A percentile compares a stretch with the other conserved stretches of the same genome.
Evolutionary conservation across 1,139 yeast genomes (phyloP).

Genomic region (Protomyces pachydermus): DNA sequence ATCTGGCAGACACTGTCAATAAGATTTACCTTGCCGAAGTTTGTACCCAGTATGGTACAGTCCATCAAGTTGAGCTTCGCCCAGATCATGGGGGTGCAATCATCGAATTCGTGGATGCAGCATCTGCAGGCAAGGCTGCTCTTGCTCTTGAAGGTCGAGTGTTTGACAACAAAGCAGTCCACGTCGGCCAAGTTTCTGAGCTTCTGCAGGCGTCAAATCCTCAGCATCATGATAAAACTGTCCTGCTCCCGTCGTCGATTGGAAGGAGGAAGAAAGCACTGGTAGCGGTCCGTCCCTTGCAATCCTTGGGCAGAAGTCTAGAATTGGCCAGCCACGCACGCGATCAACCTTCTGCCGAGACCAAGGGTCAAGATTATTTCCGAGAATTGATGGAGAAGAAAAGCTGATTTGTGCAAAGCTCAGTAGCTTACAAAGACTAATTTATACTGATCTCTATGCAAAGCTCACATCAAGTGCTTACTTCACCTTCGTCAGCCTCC

Average conservation of each 20-base stretch:
- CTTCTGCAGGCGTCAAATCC: conserved; percentile 7
- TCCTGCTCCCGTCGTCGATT: background rate
- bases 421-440: background rate
- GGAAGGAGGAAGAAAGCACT: conserved; percentile 4
- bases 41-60: conserved; percentile 44
- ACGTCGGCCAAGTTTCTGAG: conserved; percentile 41
- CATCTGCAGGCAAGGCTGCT: conserved; percentile 55
- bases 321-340: too few relatives aligned
- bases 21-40: conserved; percentile 35
- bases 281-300: background rate
- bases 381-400: background rate
- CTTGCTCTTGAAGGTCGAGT: conserved; percentile 47
- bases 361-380: background rate
- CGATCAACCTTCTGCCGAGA: too few relatives aligned
- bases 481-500: conserved; percentile 8
- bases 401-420: too few relatives aligned
- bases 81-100: conserved; percentile 52
- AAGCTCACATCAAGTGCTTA: background rate
- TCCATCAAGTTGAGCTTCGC: conserved; percentile 44
- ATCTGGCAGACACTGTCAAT: conserved; percentile 36
- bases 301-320: too few relatives aligned
- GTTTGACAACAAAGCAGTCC: conserved; percentile 43
- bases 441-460: background rate
- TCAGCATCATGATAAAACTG: background rate
- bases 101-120: conserved; percentile 48